phyloP scores from a whole-genome alignment of 805 yeast genomes.

The Myxozyma lipomycoides region DNA sequence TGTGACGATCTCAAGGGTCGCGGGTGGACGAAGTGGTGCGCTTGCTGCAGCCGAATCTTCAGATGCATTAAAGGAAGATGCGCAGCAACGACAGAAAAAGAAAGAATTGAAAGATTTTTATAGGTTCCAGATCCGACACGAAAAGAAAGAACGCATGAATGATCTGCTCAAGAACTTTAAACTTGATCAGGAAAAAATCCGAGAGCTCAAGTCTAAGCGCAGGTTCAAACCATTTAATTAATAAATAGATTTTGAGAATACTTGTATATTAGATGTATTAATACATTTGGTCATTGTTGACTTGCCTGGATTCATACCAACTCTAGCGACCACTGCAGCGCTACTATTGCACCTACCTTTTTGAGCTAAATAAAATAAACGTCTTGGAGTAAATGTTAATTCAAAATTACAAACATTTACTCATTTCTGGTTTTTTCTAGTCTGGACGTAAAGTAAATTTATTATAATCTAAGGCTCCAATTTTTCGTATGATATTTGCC shows the following conservation, averaged over 20 bases:
- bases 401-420: no score
- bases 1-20: constrained; percentile 29
- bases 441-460: no score
- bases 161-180: constrained; percentile 78
- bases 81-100: constrained; percentile 42
- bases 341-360: no score
- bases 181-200: constrained; percentile 83
- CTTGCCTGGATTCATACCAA: no score
- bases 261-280: background rate
- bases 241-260: background rate
- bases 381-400: no score
- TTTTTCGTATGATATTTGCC: no score
- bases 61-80: constrained; percentile 44
- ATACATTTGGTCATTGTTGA: background rate
- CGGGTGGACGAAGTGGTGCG: constrained; percentile 7
- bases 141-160: constrained; percentile 88
- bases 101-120: constrained; percentile 88
- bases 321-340: no score
- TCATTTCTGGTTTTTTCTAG: no score
- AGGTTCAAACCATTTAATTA: constrained; percentile 67
- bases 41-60: constrained; percentile 7
- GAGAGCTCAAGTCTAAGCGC: constrained; percentile 71
- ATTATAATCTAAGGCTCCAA: no score
- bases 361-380: no score
- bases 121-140: constrained; percentile 91